Conservation (phyloP, 805 yeast genomes). For the Wickerhamomyces ciferrii region DNA sequence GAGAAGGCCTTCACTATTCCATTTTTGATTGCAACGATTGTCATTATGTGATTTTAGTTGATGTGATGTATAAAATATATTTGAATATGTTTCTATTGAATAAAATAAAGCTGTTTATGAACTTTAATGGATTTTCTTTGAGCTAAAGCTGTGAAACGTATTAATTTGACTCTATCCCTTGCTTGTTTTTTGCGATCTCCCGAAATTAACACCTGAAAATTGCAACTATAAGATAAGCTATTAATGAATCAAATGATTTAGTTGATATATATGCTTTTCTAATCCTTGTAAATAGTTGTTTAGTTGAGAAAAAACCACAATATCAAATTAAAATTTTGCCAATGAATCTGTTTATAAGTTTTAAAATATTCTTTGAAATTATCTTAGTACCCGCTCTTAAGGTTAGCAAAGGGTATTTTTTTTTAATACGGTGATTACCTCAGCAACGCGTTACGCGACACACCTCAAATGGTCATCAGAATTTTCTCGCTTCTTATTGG, state of each 20-base stretch:
- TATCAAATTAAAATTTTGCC: no score
- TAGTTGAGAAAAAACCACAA: no score
- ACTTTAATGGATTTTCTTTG: no score
- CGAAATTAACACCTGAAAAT: neutral
- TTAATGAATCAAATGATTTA: no score
- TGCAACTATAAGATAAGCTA: neutral
- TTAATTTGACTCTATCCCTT: neutral
- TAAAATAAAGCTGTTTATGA: no score
- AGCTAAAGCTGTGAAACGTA: neutral
- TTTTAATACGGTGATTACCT: neutral
- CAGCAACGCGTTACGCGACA: neutral
- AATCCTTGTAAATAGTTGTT: neutral
- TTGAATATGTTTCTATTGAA: neutral
- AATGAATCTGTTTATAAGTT: neutral
- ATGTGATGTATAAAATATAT: neutral
- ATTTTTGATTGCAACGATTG: slow-evolving; percentile 21
- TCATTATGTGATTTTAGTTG: slow-evolving; percentile 8
- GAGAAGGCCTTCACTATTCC: slow-evolving; percentile 13
- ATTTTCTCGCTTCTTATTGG: neutral
- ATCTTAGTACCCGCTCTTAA: no score
- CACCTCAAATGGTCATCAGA: neutral
- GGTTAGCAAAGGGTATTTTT: no score
- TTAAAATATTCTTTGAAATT: no score
- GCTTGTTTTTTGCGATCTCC: neutral
- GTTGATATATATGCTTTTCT: no score